Conservation (phyloP, 2,329 filamentous ascomycete genomes). For the Fusarium irregulare region DNA sequence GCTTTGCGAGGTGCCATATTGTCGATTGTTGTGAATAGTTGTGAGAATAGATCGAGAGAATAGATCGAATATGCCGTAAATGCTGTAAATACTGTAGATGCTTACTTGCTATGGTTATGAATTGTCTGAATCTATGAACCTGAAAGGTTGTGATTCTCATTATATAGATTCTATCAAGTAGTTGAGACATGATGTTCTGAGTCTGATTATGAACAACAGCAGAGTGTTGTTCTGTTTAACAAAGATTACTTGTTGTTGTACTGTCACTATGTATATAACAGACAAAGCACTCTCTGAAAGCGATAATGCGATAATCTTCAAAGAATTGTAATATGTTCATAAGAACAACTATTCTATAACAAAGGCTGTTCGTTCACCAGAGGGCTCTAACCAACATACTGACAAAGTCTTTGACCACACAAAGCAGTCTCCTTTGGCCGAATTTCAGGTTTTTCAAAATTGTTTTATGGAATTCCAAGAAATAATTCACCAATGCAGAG, state of each 20-base stretch:
- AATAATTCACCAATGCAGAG: accelerated
- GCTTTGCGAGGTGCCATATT: slow-evolving; percentile 14
- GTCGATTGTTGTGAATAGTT: slow-evolving; percentile 5
- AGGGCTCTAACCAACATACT: neutral
- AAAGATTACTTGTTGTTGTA: slow-evolving; percentile 2
- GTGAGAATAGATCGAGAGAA: neutral
- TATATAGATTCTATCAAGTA: slow-evolving; percentile 4
- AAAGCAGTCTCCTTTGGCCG: neutral
- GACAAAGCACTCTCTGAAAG: neutral
- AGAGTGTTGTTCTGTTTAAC: neutral
- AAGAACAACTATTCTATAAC: neutral
- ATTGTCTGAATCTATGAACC: neutral
- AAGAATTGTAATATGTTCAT: neutral
- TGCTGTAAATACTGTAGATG: neutral
- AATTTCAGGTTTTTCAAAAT: neutral
- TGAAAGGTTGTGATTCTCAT: neutral
- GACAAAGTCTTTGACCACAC: neutral
- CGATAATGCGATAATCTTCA: neutral
- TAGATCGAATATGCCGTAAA: neutral
- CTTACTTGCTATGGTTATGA: slow-evolving; percentile 1
- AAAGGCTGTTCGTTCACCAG: neutral
- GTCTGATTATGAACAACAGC: neutral
- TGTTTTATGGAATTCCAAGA: neutral
- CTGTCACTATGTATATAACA: neutral
- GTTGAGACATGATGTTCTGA: neutral